Percentiles rank a stretch among this genome's conserved stretches.
Conservation (phyloP, 169 alveolate species). For the Eimeria praecox region DNA sequence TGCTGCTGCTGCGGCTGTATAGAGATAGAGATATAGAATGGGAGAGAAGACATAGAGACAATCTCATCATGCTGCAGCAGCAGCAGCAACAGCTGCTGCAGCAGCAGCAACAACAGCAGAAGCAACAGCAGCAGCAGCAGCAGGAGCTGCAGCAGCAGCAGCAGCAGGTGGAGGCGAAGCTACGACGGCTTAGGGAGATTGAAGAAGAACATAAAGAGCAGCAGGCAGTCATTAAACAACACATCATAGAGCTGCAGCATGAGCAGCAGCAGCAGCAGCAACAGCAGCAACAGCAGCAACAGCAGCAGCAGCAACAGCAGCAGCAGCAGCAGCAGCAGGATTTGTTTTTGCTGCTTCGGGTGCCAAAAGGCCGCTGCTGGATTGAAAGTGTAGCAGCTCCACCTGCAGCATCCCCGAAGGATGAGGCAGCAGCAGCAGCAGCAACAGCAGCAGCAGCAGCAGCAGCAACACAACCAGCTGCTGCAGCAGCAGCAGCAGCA, state of each 20-base stretch:
- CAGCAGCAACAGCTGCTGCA: slow-evolving; percentile 55
- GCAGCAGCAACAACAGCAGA: slow-evolving; percentile 32
- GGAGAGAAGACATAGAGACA: neutral
- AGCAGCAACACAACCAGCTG: neutral
- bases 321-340: slow-evolving; percentile 4
- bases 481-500: slow-evolving; percentile 1
- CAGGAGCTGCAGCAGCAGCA: slow-evolving; percentile 27
- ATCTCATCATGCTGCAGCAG: neutral
- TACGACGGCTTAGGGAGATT: neutral
- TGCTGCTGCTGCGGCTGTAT: slow-evolving; percentile 54
- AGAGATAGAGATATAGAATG: neutral
- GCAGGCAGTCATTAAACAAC: slow-evolving; percentile 32
- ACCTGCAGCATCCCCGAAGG: neutral
- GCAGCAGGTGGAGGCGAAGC: neutral
- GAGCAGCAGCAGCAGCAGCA: slow-evolving; percentile 27
- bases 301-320: slow-evolving; percentile 34
- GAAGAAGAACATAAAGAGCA: slow-evolving; percentile 34
- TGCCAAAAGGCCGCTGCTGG: slow-evolving; percentile 60
- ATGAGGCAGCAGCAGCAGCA: neutral
- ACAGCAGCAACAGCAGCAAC: slow-evolving; percentile 17
- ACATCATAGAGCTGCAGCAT: slow-evolving; percentile 27
- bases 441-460: slow-evolving; percentile 31
- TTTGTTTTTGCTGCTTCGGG: slow-evolving; percentile 15
- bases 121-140: neutral
- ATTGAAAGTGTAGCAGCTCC: neutral